phyloP scores from a whole-genome alignment of 768 basidiomycete genomes.

The Lactarius tabidus region DNA sequence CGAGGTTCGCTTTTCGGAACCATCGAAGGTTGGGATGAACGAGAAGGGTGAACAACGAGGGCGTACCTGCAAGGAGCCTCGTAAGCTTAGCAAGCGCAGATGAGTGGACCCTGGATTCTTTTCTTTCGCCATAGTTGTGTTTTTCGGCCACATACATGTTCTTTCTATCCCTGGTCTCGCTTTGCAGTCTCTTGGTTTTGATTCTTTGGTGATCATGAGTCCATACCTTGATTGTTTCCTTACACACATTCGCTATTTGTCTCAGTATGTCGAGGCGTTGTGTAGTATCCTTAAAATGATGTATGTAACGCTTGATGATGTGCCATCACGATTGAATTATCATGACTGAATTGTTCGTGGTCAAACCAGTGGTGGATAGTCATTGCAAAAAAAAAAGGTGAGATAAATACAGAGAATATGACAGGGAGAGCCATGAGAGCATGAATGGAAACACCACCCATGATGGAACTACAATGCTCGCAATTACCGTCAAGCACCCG shows the following conservation, averaged over 20 bases:
- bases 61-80: neutral
- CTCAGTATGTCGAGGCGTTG: no score
- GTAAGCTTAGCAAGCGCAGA: constrained; percentile 19
- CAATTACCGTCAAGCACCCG: no score
- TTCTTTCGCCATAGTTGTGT: neutral
- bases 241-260: no score
- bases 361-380: neutral
- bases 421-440: no score
- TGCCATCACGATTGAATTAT: neutral
- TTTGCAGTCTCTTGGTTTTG: neutral
- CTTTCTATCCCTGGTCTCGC: neutral
- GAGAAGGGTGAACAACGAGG: neutral
- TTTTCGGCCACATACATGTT: neutral
- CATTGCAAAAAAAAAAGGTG: neutral
- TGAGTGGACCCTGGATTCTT: neutral
- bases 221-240: neutral
- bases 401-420: neutral
- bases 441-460: no score
- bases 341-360: neutral
- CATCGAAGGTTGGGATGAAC: neutral
- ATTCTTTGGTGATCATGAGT: neutral
- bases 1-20: constrained; percentile 16
- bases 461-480: no score
- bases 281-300: constrained; percentile 7
- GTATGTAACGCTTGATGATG: constrained; percentile 9